Base-by-base conservation (phyloP, 208 protist species). In the Phytomonas sp. region DNA sequence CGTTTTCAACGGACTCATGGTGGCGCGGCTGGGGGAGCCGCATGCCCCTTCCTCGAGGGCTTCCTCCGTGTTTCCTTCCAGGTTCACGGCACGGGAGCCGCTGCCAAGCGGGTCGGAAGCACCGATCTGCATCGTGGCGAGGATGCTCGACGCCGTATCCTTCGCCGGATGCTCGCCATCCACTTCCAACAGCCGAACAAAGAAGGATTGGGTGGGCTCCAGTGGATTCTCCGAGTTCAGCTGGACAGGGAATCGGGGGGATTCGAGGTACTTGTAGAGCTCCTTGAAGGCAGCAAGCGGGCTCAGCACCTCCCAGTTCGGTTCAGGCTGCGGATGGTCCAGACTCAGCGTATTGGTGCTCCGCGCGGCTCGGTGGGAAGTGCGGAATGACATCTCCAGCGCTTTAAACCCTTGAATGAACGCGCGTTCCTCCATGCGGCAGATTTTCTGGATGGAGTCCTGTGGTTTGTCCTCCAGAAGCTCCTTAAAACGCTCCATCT, bases 211-310 rank as follows among this genome's bases (percentile, higher is more conserved):
- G 13, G 2, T 46, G 4, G 7, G 40, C 40, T 46, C 13, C 40
- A 46, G 11, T 23, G 40, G 13, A 46, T 46, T 23, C 15, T 17
- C 40, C 2, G 40, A 4, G 40, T 2, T 30, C 43, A 60, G 32
- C 26, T 53, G 62, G 15, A 60, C 37, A 9, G 32, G 30, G 4
- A 84, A 37, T n/a, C 70, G 67, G 4, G 66, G 64, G n/a, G 67
- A 61, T 37, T 81, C 69, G 17, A 88, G 37, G 33, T 74, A 82
- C 7, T 72, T 59, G 70, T 73, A 73, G 11, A 75, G 62, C 61
- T 73, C 36, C 71, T 75, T 75, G 67, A 75, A 79, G 62, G 60
- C 67, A 1, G 74, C 75, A 2, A 79, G 28, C 2, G 71, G 65
- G 1, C 62, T 71, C 7, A 79, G 40, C 2, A 15, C 1, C 40